Conservation (phyloP, 345 rosid species). For the Fremontodendron californicum region DNA sequence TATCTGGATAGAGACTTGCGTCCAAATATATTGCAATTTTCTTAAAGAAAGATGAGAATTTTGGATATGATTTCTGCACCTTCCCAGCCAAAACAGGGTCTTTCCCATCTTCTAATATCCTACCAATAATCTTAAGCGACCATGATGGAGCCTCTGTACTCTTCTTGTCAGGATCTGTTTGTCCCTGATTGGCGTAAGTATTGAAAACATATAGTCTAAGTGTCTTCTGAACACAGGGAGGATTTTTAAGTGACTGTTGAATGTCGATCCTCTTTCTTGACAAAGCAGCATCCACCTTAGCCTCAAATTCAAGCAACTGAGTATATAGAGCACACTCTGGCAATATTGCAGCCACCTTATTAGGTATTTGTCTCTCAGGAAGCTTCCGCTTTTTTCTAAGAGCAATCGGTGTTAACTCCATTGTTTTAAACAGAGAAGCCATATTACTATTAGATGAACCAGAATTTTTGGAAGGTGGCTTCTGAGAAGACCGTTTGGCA, state of each 20-base stretch:
- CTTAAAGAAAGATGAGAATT: constrained; percentile 54
- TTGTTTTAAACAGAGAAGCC: constrained; percentile 39
- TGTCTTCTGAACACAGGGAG: constrained; percentile 35
- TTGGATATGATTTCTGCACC: constrained; percentile 30
- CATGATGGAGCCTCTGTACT: constrained; percentile 38
- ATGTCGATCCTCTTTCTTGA: constrained; percentile 47
- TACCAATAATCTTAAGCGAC: constrained; percentile 53
- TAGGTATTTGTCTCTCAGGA: constrained; percentile 45
- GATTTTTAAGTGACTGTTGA: constrained; percentile 44
- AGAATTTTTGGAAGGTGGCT: constrained; percentile 46
- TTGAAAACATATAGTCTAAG: constrained; percentile 50
- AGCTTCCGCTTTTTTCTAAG: constrained; percentile 42
- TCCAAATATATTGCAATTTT: constrained; percentile 54
- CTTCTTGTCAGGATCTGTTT: constrained; percentile 27
- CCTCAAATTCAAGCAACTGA: constrained; percentile 51
- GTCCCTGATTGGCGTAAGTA: constrained; percentile 39
- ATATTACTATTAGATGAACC: constrained; percentile 32
- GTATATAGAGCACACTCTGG: constrained; percentile 51
- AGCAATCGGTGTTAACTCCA: constrained; percentile 51
- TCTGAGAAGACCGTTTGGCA: constrained; percentile 38
- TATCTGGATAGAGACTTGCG: constrained; percentile 52
- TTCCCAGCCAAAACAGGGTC: constrained; percentile 45
- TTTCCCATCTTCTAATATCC: constrained; percentile 54
- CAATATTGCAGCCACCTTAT: constrained; percentile 39
- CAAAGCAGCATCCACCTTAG: constrained; percentile 40